Evolutionary conservation across 768 basidiomycete species (phyloP).

Genomic region (Mycena haematopus): DNA sequence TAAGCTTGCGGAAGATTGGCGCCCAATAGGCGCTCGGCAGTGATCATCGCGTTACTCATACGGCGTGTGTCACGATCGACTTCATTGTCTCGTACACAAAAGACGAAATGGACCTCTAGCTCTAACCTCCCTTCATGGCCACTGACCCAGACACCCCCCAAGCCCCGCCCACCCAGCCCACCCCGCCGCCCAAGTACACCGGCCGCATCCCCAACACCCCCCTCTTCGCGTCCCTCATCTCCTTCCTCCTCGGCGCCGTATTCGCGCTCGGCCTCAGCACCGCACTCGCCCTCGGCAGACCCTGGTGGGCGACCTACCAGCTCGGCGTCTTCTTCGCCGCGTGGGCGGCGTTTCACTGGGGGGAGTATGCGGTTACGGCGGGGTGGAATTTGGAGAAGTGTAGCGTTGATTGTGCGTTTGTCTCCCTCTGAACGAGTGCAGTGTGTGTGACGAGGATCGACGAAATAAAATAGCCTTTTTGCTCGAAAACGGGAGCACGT

Average conservation of each 20-base stretch:
- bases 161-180: too few relatives aligned
- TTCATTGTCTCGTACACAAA: too few relatives aligned
- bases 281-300: conserved; percentile 54
- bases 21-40: too few relatives aligned
- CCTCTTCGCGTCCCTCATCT: conserved; percentile 74
- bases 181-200: conserved; percentile 34
- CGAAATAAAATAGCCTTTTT: conserved; percentile 72
- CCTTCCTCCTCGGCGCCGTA: conserved; percentile 82
- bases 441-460: too few relatives aligned
- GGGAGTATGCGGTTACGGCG: conserved; percentile 93
- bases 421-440: background rate
- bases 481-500: conserved; percentile 85
- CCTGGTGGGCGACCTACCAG: conserved; percentile 75
- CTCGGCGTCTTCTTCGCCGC: conserved; percentile 84
- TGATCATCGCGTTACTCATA: conserved; percentile 32
- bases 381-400: conserved; percentile 95
- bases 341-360: conserved; percentile 91
- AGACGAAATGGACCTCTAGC: too few relatives aligned
- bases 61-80: too few relatives aligned
- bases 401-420: conserved; percentile 85
- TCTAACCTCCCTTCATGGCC: too few relatives aligned
- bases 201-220: conserved; percentile 91
- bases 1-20: too few relatives aligned
- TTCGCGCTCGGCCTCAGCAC: conserved; percentile 64
- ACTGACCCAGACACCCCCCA: conserved; percentile 14